Conservation (phyloP, 805 yeast species). For the Torulaspora maleeae region DNA sequence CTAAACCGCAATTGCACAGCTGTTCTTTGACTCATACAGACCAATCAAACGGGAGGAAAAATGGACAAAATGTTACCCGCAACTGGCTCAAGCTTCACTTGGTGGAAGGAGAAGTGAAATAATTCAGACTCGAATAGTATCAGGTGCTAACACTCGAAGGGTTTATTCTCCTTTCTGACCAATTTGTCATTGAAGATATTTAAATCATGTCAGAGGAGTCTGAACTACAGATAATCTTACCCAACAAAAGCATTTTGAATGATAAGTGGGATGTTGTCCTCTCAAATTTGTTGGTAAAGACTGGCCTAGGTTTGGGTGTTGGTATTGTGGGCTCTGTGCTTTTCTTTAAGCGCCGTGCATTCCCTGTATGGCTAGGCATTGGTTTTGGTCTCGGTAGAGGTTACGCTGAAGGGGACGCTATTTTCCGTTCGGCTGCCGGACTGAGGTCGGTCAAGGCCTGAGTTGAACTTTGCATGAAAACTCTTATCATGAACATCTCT, state of each 20-base stretch:
- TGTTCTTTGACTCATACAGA: not conserved
- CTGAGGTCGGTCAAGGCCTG: conserved; percentile 68
- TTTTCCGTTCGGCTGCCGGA: conserved; percentile 81
- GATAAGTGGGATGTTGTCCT: conserved; percentile 93
- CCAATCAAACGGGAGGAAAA: not conserved
- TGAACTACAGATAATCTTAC: conserved; percentile 10
- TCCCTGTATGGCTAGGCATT: conserved; percentile 96
- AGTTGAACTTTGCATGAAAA: conserved; percentile 5
- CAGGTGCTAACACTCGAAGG: not conserved
- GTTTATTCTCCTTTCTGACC: not conserved
- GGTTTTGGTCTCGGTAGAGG: conserved; percentile 99
- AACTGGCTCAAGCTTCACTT: not conserved
- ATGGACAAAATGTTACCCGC: not conserved
- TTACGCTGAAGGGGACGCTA: conserved; percentile 96
- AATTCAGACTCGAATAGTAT: not conserved
- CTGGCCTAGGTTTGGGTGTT: conserved; percentile 93
- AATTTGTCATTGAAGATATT: not conserved
- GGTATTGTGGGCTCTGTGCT: conserved; percentile 92
- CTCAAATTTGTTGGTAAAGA: conserved; percentile 89
- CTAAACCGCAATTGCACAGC: not conserved
- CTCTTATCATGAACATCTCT: not conserved
- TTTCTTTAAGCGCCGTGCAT: conserved; percentile 87
- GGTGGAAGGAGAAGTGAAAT: not conserved
- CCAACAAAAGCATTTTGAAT: conserved; percentile 52
- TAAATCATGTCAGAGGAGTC: conserved; percentile 9